Evolutionary conservation across 2,329 filamentous ascomycete genomes (phyloP).

Genomic region (Dichotomopilus funicola): DNA sequence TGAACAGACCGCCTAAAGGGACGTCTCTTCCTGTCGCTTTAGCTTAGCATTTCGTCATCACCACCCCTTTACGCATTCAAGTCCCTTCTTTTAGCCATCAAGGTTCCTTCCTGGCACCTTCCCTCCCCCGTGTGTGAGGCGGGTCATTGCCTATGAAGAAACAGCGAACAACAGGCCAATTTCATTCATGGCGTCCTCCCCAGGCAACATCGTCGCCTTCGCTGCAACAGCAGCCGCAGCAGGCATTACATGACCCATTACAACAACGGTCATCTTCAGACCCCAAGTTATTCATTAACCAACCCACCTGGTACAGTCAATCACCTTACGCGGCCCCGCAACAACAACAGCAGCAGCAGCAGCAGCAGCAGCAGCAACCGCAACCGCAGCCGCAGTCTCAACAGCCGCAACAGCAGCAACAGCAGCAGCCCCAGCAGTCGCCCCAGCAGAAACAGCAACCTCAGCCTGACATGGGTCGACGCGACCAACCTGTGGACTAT

Average conservation of each 20-base stretch:
- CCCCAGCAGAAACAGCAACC: constrained; percentile 23
- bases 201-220: constrained; percentile 26
- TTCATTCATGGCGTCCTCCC: constrained; percentile 27
- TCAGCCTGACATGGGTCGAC: constrained; percentile 39
- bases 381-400: constrained; percentile 2
- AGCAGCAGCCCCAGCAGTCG: constrained; percentile 4
- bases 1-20: neutral
- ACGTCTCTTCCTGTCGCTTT: constrained; percentile 2
- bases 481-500: constrained; percentile 35
- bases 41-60: neutral
- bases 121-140: constrained; percentile 19
- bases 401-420: constrained; percentile 3
- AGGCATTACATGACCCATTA: constrained; percentile 13
- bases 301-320: constrained; percentile 33
- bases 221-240: constrained; percentile 22
- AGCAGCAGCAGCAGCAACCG: neutral
- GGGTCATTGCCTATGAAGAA: constrained; percentile 23
- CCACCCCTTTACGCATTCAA: neutral
- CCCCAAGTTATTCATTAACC: constrained; percentile 31
- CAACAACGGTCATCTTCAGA: constrained; percentile 22
- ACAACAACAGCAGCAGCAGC: constrained; percentile 1
- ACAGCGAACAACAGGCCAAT: constrained; percentile 20
- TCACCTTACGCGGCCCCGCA: constrained; percentile 37
- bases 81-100: constrained; percentile 9
- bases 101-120: constrained; percentile 22